Base-by-base conservation (phyloP, 352 stramenopile species). In the Globisporangium lucens region DNA sequence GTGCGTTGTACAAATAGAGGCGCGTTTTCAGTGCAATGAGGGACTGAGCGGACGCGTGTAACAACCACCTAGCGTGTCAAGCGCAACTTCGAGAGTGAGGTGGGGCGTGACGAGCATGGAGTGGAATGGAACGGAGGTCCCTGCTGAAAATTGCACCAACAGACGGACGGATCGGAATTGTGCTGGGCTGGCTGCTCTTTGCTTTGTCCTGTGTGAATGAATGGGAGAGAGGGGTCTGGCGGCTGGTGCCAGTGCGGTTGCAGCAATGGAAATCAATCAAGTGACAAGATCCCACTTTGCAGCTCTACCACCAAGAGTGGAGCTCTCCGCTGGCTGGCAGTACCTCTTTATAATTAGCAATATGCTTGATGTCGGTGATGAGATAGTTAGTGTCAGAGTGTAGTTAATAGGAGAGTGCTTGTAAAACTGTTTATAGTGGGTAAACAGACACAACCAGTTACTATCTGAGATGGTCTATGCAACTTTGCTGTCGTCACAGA, bases 381-480 rank as follows among this genome's bases (percentile, higher is more conserved):
- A 51, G 4, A n/a, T n/a, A 27, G 4, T 17, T 2, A 13, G 6
- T 60, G 4, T 20, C 8, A 0, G 0, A 13, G 7, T 20, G 22
- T 41, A 43, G 17, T 41, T n/a, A 8, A 12, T 43, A 22, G 43
- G 29, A 43, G 27, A 60, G 29, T 38, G 4, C 7, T 2, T 29
- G 7, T 1, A 43, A 43, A 10, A 8, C 29, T 60, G 7, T 20
- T 17, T 60, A 27, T 43, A 27, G 7, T 12, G 35, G 30, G 2
- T 60, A 60, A 29, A 24, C 35, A 20, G 55, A 43, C 55, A 2
- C 8, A 13, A 51, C 7, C 43, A 51, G 29, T 43, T 29, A 15
- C 10, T 59, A 12, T 60, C 55, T 60, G 55, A 60, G 55, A 60
- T 27, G 55, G 55, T 43, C 55, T 60, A 43, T 60, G 55, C 29